phyloP scores from a whole-genome alignment of 441 rosid genomes.

The Adansonia gregorii region DNA sequence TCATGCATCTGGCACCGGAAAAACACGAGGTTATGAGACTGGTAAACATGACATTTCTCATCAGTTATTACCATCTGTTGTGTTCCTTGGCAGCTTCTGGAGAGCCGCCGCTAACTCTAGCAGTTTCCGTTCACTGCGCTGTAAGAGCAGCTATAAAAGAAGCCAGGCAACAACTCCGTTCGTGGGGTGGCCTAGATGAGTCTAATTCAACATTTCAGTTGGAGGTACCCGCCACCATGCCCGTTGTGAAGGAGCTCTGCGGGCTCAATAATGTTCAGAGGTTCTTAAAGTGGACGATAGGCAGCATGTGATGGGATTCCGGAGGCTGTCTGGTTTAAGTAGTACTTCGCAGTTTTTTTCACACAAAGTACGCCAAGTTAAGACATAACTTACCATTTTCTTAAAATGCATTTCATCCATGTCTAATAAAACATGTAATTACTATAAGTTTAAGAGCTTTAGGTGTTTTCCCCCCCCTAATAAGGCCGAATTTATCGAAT shows the following conservation, averaged over 20 bases:
- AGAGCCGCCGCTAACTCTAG: constrained; percentile 84
- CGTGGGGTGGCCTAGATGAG: constrained; percentile 42
- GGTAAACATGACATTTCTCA: neutral
- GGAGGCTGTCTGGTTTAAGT: neutral
- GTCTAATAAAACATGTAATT: neutral
- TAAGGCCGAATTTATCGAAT: too few species aligned
- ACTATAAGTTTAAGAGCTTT: neutral
- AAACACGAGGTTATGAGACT: neutral
- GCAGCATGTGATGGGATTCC: constrained; percentile 24
- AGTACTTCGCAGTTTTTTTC: neutral
- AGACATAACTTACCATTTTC: neutral
- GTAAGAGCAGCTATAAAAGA: constrained; percentile 73
- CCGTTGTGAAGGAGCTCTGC: constrained; percentile 77
- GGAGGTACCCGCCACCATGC: constrained; percentile 87
- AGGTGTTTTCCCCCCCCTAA: too few species aligned
- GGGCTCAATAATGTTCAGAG: constrained; percentile 76
- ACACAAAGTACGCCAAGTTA: neutral
- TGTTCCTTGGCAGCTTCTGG: constrained; percentile 66
- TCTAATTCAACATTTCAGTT: constrained; percentile 43
- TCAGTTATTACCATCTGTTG: neutral
- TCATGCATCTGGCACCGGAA: neutral
- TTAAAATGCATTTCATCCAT: neutral
- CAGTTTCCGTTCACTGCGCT: constrained; percentile 84
- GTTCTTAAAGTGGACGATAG: constrained; percentile 61
- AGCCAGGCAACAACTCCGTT: constrained; percentile 59